Base-by-base conservation (phyloP, 441 rosid genomes). In the Rhodomyrtus psidioides region DNA sequence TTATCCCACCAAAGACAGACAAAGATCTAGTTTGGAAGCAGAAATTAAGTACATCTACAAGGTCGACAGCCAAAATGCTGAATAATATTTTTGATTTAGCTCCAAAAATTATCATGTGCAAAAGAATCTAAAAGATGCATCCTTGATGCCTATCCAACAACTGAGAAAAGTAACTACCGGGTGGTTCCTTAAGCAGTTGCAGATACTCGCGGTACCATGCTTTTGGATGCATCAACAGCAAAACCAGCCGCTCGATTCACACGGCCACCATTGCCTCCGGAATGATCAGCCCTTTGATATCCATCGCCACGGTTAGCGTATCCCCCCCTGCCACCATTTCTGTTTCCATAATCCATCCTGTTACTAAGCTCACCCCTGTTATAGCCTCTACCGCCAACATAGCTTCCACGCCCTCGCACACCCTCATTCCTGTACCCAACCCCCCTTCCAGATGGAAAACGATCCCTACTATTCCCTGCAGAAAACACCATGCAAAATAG, bases 341-440 rank as follows among this genome's bases (percentile, higher is more conserved):
- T 94, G 91, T 92, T 94, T 57, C 91, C 95, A 91, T 89, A 93
- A 53, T 94, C 97, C 34, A 85, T 53, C 86, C 93, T 89, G 89
- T 86, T 89, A 82, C 86, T 83, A 76, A 85, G 89, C 84, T 94
- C 97, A 53, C 94, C 93, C 59, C 98, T 88, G 75, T 87, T 87
- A 53, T 92, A 93, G 62, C 93, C 94, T 92, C 93, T 95, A 84
- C 94, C 92, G 85, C 95, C 95, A 53, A 94, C 94, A 87, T 89
- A 95, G 91, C 89, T 90, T 59, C 97, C 99, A 55, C 96, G 98
- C 59, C 94, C 96, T 86, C 98, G 94, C 74, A 86, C 91, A 30
- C 95, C 97, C 83, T 96, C 98, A 81, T 89, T 95, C 89, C 94
- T 93, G 84, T 93, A 93, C 58, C 94, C 97, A 84, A 85, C 86